phyloP scores from a whole-genome alignment of 2,329 filamentous ascomycete genomes.

The Cercospora brassicicola region DNA sequence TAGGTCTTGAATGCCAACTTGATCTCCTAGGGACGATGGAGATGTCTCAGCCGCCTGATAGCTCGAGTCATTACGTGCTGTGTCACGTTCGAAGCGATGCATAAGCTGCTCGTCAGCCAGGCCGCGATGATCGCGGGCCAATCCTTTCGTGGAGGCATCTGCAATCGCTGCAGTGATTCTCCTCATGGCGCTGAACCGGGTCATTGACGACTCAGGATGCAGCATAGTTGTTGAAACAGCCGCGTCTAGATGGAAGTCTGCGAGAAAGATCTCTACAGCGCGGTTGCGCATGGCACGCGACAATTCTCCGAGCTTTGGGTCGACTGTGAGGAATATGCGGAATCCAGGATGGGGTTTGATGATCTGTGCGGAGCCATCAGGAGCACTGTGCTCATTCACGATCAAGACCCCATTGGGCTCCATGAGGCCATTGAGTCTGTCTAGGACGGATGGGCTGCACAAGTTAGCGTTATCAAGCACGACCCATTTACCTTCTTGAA shows the following conservation, averaged over 20 bases:
- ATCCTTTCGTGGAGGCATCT: neutral
- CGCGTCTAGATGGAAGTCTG: neutral
- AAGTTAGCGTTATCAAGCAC: slow-evolving; percentile 96
- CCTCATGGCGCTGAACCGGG: slow-evolving; percentile 29
- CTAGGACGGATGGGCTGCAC: slow-evolving; percentile 90
- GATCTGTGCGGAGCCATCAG: slow-evolving; percentile 75
- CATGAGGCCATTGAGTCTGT: slow-evolving; percentile 88
- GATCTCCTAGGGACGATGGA: neutral
- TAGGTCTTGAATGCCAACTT: slow-evolving; percentile 33
- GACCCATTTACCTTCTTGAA: slow-evolving; percentile 85
- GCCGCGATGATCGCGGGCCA: slow-evolving; percentile 29
- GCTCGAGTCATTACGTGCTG: neutral
- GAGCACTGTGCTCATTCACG: slow-evolving; percentile 88
- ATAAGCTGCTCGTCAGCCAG: slow-evolving; percentile 25
- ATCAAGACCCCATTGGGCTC: slow-evolving; percentile 85
- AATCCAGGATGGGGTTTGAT: slow-evolving; percentile 83
- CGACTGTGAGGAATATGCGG: slow-evolving; percentile 89
- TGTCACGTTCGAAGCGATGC: slow-evolving; percentile 16
- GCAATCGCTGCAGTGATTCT: neutral
- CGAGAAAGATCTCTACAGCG: slow-evolving; percentile 81
- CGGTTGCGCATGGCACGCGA: slow-evolving; percentile 96
- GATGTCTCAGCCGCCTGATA: neutral
- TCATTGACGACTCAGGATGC: slow-evolving; percentile 34
- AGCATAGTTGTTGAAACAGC: slow-evolving; percentile 23
- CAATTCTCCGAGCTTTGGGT: slow-evolving; percentile 86